These are phyloP conservation scores for Colletotrichum sidae DNA, from an alignment of 2,329 filamentous ascomycete genomes.

Conservation along the genomic window DNA sequence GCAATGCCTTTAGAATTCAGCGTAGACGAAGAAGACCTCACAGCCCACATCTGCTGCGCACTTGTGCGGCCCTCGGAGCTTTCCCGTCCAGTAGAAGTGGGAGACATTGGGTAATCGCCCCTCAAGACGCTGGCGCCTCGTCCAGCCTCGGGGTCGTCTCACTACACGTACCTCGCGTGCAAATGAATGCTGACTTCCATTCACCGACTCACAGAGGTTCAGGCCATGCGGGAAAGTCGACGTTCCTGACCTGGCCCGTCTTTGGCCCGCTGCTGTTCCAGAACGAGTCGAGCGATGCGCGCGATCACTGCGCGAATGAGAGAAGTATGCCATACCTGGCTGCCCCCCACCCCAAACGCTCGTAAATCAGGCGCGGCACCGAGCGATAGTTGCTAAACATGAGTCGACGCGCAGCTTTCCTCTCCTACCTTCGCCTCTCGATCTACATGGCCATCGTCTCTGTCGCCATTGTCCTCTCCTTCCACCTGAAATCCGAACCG, in stretches of 20 bases:
- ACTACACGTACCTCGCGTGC: conserved; percentile 12
- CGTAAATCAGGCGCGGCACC: not conserved
- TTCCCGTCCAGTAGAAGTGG: conserved; percentile 57
- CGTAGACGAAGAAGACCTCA: conserved; percentile 51
- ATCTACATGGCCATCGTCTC: conserved; percentile 93
- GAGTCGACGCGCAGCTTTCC: conserved; percentile 66
- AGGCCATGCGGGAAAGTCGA: conserved; percentile 45
- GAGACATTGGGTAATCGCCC: conserved; percentile 50
- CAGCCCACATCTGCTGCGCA: conserved; percentile 50
- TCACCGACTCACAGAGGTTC: conserved; percentile 26
- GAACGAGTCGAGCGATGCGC: conserved; percentile 78
- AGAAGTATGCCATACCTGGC: conserved; percentile 61
- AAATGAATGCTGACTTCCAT: not conserved
- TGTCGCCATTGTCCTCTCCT: conserved; percentile 91
- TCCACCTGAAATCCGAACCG: conserved; percentile 85
- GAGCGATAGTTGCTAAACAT: not conserved
- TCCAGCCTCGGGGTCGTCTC: not conserved
- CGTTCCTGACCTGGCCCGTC: conserved; percentile 72
- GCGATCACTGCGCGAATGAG: conserved; percentile 85
- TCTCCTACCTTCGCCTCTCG: conserved; percentile 89
- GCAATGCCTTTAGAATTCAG: too few relatives aligned
- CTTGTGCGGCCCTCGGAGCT: conserved; percentile 50
- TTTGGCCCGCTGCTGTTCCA: conserved; percentile 78
- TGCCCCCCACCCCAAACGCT: not conserved
- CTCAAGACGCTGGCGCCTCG: not conserved